Evolutionary conservation across 169 alveolate genomes (phyloP), one percentile per base, ranked within the genome.

Genomic region (Plasmodium adleri): DNA sequence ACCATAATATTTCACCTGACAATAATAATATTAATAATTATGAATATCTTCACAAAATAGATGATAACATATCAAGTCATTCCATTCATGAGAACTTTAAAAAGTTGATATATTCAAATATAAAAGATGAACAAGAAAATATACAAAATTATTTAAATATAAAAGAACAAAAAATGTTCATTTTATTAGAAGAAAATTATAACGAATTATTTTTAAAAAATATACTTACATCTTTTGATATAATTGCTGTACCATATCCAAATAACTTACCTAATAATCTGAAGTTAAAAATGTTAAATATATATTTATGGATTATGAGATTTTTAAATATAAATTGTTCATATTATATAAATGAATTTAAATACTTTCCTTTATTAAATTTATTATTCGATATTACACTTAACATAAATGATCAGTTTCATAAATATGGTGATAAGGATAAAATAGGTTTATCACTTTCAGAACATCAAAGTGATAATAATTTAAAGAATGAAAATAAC

Each of bases 241-340:
- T 78, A 43, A 28, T 78, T 24, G 54, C 67, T 52, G 24, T 64
- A 17, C 78, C 89, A 0, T 50, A 28, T 6, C 17, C 22, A n/a
- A 78, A 78, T 43, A 64, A 45, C 47, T 15, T 78, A 17, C 64
- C 26, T 71, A 66, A 59, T 56, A n/a, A 72, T 32, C 58, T 60
- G 26, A 68, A 50, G 70, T 2, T 72, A 15, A 70, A 47, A 56
- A 45, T 80, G 28, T 26, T 67, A 50, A 39, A 80, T 15, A 56
- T 80, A 54, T 80, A 67, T 66, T 17, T 54, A 32, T 80, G 90
- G 90, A 80, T 80, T 43, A 58, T 80, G 49, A 8, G 26, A 24
- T 68, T 68, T 39, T 24, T 80, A 45, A 80, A 52, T 28, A 28
- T 12, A 10, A 67, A 63, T 13, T 63, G 75, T 62, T 43, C 13